These are phyloP conservation scores for Quercus dentata DNA, from an alignment of 306 rosid species.

Conservation along the genomic window DNA sequence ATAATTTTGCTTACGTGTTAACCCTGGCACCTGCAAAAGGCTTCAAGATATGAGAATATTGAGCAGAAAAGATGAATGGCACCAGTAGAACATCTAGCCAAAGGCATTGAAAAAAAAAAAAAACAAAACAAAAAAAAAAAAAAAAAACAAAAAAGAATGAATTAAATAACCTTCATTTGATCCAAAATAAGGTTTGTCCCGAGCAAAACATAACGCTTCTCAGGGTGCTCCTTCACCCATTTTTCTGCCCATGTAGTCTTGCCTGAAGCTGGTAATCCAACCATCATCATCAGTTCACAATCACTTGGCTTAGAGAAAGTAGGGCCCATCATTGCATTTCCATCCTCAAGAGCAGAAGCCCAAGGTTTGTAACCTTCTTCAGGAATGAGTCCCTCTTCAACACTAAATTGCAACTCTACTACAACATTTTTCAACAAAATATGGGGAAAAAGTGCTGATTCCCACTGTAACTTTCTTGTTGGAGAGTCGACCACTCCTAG, in stretches of 20 bases:
- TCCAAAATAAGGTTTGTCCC: conserved; percentile 51
- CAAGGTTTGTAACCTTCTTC: conserved; percentile 48
- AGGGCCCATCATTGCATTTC: conserved; percentile 42
- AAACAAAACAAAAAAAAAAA: background rate
- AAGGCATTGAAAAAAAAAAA: background rate
- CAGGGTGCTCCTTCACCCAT: conserved; percentile 48
- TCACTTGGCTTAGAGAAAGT: conserved; percentile 19
- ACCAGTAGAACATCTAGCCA: background rate
- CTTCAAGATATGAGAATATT: background rate
- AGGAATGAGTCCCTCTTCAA: conserved; percentile 55
- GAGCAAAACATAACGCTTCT: conserved; percentile 55
- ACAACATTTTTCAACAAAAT: conserved; percentile 53
- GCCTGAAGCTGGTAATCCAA: conserved; percentile 59
- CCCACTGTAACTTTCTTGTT: conserved; percentile 21
- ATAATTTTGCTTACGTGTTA: conserved; percentile 39
- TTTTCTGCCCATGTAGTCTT: conserved; percentile 70
- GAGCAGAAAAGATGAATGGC: background rate
- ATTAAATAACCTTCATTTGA: conserved; percentile 51
- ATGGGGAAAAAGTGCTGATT: conserved; percentile 50
- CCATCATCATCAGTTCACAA: conserved; percentile 64
- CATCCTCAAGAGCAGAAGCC: conserved; percentile 43
- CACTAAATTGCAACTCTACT: conserved; percentile 51
- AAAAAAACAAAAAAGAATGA: background rate
- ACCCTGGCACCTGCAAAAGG: conserved; percentile 46
- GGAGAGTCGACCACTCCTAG: conserved; percentile 32